Evolutionary conservation across 2,329 filamentous ascomycete species (phyloP).

Genomic region (Neofusicoccum parvum): DNA sequence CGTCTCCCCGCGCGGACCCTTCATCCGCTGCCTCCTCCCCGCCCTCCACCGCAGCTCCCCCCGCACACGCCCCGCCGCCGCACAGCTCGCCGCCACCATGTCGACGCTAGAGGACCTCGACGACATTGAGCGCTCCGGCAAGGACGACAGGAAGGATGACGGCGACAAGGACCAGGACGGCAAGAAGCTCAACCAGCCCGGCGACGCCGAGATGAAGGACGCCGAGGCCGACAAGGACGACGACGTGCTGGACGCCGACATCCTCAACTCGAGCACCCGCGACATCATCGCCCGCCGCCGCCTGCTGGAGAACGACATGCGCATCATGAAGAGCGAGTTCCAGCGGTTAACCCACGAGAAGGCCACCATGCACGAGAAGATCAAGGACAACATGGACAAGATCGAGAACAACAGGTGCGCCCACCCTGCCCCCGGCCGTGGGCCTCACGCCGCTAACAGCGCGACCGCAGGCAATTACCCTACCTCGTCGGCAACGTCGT

Average conservation of each 20-base stretch:
- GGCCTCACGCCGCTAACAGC: neutral
- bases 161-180: constrained; percentile 58
- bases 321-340: constrained; percentile 98
- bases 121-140: constrained; percentile 78
- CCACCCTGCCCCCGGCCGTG: neutral
- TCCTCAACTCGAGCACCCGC: constrained; percentile 87
- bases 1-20: neutral
- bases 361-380: constrained; percentile 94
- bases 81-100: constrained; percentile 56
- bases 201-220: constrained; percentile 91
- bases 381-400: constrained; percentile 98
- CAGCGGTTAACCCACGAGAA: constrained; percentile 95
- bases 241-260: constrained; percentile 87
- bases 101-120: constrained; percentile 91
- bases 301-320: constrained; percentile 93
- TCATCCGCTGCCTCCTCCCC: neutral
- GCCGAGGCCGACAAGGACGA: constrained; percentile 70
- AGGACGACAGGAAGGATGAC: constrained; percentile 67
- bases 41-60: neutral
- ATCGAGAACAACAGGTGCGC: constrained; percentile 95
- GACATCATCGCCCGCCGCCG: constrained; percentile 91
- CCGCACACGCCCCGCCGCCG: neutral
- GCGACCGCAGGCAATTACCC: constrained; percentile 75
- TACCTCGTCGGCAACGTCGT: constrained; percentile 99
- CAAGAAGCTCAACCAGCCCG: constrained; percentile 61